These are phyloP conservation scores for Aspergillus latus DNA, from an alignment of 2,329 filamentous ascomycete genomes.

Conservation along the genomic window DNA sequence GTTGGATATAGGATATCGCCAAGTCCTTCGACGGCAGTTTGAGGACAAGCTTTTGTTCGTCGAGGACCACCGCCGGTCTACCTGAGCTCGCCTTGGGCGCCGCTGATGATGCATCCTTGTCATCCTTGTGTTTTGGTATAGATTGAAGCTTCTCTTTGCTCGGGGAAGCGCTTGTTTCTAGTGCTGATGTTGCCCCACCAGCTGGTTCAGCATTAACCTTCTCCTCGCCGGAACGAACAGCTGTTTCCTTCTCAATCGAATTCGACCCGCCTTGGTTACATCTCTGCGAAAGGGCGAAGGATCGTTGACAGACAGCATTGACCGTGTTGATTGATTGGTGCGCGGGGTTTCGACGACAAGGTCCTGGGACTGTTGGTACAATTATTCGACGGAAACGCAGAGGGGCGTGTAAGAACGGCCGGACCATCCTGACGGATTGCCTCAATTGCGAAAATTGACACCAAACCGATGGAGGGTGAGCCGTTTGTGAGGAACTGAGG, in stretches of 20 bases:
- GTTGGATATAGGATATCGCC: slow-evolving; percentile 22
- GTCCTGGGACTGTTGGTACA: slow-evolving; percentile 1
- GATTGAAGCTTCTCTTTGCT: too few relatives aligned
- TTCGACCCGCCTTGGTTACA: background rate
- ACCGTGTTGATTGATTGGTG: background rate
- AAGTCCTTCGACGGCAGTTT: background rate
- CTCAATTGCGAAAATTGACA: background rate
- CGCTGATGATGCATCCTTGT: too few relatives aligned
- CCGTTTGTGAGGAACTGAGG: background rate
- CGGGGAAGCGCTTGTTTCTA: background rate
- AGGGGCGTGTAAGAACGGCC: slow-evolving; percentile 11
- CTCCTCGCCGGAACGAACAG: background rate
- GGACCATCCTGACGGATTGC: slow-evolving; percentile 10
- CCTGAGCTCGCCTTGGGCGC: too few relatives aligned
- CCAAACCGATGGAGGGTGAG: background rate
- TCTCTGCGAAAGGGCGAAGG: background rate
- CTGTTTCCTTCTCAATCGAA: background rate
- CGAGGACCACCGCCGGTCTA: too few relatives aligned
- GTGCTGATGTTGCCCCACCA: background rate
- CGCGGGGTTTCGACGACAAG: slow-evolving; percentile 7
- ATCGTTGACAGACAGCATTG: background rate
- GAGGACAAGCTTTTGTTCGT: too few relatives aligned
- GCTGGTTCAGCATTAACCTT: background rate
- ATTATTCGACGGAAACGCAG: slow-evolving; percentile 12
- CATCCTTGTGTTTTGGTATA: too few relatives aligned